Percentiles rank a stretch among this genome's conserved stretches.
phyloP scores from a whole-genome alignment of 140 eudicot species.

The Bidens hawaiensis region DNA sequence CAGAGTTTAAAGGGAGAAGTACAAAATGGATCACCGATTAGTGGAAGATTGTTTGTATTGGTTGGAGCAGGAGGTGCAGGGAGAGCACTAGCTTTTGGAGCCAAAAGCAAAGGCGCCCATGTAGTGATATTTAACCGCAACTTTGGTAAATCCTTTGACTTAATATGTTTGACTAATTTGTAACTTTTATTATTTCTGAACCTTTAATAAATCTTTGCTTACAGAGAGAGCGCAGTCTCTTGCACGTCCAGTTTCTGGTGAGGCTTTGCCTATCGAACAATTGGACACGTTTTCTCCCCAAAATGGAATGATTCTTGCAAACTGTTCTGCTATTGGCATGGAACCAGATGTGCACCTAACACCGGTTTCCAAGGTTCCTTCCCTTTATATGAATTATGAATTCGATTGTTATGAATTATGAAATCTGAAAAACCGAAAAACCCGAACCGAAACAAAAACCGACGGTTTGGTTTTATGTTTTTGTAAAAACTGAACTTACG shows the following conservation, averaged over 20 bases:
- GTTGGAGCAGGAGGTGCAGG: slow-evolving; percentile 98
- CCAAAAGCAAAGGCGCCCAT: slow-evolving; percentile 72
- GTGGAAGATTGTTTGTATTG: slow-evolving; percentile 63
- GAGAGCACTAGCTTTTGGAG: slow-evolving; percentile 81
- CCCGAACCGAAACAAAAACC: too few species aligned
- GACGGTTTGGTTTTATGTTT: too few species aligned
- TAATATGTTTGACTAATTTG: neutral
- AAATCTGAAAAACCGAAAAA: too few species aligned
- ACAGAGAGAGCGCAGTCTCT: slow-evolving; percentile 71
- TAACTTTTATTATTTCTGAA: slow-evolving; percentile 18
- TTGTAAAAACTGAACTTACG: too few species aligned
- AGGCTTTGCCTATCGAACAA: slow-evolving; percentile 59
- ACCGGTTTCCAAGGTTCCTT: slow-evolving; percentile 64
- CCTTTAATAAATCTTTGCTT: neutral
- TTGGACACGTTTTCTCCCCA: slow-evolving; percentile 46
- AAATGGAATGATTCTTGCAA: slow-evolving; percentile 80
- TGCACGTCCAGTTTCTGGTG: slow-evolving; percentile 72
- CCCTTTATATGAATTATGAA: neutral
- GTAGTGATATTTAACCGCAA: slow-evolving; percentile 69
- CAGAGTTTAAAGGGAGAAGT: slow-evolving; percentile 35
- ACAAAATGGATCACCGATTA: slow-evolving; percentile 50
- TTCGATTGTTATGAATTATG: too few species aligned
- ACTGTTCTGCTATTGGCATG: slow-evolving; percentile 80
- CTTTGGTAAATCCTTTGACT: slow-evolving; percentile 39
- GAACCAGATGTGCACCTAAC: slow-evolving; percentile 60